phyloP scores from a whole-genome alignment of 2,329 filamentous ascomycete species.

The Aureobasidium lini region DNA sequence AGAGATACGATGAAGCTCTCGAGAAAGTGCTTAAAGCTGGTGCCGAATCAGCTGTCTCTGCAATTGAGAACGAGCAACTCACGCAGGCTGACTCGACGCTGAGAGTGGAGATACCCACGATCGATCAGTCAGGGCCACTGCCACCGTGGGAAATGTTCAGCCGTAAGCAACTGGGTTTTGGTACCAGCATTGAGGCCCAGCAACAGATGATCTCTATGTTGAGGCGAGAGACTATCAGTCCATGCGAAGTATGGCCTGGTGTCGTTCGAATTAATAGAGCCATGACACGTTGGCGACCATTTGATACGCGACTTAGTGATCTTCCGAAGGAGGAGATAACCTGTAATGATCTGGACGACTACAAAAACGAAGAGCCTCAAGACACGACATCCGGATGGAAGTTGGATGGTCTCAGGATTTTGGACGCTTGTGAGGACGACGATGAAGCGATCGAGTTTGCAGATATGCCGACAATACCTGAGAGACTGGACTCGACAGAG shows the following conservation, averaged over 20 bases:
- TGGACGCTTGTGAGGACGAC: conserved; percentile 32
- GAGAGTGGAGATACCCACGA: conserved; percentile 41
- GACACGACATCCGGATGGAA: conserved; percentile 42
- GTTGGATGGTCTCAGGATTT: conserved; percentile 38
- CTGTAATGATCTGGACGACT: conserved; percentile 33
- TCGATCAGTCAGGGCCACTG: conserved; percentile 36
- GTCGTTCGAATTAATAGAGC: conserved; percentile 32
- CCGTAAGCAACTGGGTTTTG: conserved; percentile 8
- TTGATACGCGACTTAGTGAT: conserved; percentile 34
- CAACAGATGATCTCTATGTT: conserved; percentile 28
- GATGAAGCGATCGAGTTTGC: conserved; percentile 29
- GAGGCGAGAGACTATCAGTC: conserved; percentile 26
- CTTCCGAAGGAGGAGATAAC: conserved; percentile 35
- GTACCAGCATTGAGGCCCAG: conserved; percentile 27
- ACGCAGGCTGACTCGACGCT: conserved; percentile 40
- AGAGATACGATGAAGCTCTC: neutral
- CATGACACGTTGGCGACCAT: conserved; percentile 40
- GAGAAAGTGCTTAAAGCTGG: conserved; percentile 25
- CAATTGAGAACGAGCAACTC: conserved; percentile 38
- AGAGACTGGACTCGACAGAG: neutral
- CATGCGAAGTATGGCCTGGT: conserved; percentile 34
- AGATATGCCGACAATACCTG: neutral
- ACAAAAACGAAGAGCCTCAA: conserved; percentile 29
- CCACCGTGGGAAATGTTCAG: conserved; percentile 42
- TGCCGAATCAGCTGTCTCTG: conserved; percentile 29